These are phyloP conservation scores for Colletotrichum viniferum DNA, from an alignment of 2,329 filamentous ascomycete genomes.

Conservation along the genomic window DNA sequence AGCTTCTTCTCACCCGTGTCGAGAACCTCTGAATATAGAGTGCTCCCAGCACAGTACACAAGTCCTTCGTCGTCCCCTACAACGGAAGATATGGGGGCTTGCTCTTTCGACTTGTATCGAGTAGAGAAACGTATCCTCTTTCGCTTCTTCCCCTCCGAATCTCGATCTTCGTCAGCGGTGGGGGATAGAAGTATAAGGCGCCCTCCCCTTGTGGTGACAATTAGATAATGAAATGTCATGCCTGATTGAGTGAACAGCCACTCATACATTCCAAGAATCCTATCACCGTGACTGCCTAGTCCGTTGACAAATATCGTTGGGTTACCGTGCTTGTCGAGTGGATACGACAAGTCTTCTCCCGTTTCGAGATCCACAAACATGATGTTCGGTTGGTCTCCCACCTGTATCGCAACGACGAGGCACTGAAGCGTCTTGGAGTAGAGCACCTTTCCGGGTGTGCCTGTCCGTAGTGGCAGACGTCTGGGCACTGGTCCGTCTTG, in stretches of 20 bases:
- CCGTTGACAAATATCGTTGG: conserved; percentile 55
- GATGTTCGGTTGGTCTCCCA: conserved; percentile 50
- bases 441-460: conserved; percentile 56
- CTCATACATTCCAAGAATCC: conserved; percentile 64
- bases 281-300: conserved; percentile 61
- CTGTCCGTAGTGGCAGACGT: conserved; percentile 45
- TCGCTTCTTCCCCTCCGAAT: conserved; percentile 22
- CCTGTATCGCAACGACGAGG: conserved; percentile 56
- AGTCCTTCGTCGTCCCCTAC: conserved; percentile 59
- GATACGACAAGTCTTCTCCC: conserved; percentile 54
- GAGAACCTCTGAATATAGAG: conserved; percentile 61
- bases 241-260: conserved; percentile 65
- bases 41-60: conserved; percentile 58
- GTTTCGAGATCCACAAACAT: conserved; percentile 62
- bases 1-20: conserved; percentile 57
- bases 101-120: conserved; percentile 11
- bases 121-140: conserved; percentile 12
- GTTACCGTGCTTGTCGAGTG: conserved; percentile 45
- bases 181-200: conserved; percentile 56
- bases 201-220: conserved; percentile 62
- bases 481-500: conserved; percentile 53
- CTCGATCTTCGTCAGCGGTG: conserved; percentile 18
- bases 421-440: conserved; percentile 59
- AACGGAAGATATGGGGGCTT: conserved; percentile 59
- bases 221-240: conserved; percentile 66